phyloP scores from a whole-genome alignment of 202 grass and related monocot species.

The Musa balbisiana region DNA sequence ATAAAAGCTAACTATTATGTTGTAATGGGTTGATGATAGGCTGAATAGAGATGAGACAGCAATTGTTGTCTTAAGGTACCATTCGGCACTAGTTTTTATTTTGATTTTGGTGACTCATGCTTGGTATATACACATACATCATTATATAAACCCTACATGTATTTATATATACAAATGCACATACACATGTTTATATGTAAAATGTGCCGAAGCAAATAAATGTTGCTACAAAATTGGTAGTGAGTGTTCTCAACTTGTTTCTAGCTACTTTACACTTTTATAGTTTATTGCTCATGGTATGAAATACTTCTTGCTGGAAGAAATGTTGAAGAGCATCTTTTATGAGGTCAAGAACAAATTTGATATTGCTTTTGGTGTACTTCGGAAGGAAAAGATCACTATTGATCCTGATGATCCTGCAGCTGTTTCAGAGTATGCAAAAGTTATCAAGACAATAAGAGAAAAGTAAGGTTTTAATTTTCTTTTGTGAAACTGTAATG shows the following conservation, averaged over 20 bases:
- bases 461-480: slow-evolving; percentile 57
- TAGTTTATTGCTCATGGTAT: slow-evolving; percentile 10
- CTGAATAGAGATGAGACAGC: too few relatives aligned
- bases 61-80: too few relatives aligned
- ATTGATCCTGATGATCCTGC: slow-evolving; percentile 84
- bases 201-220: not conserved
- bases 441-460: slow-evolving; percentile 73
- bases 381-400: slow-evolving; percentile 96
- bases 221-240: not conserved
- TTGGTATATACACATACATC: not conserved
- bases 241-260: not conserved
- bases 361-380: slow-evolving; percentile 60
- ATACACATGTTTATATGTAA: not conserved
- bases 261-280: too few relatives aligned
- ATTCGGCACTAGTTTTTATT: too few relatives aligned
- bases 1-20: too few relatives aligned
- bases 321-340: slow-evolving; percentile 88
- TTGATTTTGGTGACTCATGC: not conserved
- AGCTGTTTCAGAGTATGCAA: slow-evolving; percentile 62
- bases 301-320: slow-evolving; percentile 34
- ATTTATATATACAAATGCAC: not conserved
- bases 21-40: too few relatives aligned
- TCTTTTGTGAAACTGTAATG: not conserved
- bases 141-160: not conserved
- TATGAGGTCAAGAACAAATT: slow-evolving; percentile 92